phyloP scores from a whole-genome alignment of 2,329 filamentous ascomycete genomes.

The Cercospora sp. region DNA sequence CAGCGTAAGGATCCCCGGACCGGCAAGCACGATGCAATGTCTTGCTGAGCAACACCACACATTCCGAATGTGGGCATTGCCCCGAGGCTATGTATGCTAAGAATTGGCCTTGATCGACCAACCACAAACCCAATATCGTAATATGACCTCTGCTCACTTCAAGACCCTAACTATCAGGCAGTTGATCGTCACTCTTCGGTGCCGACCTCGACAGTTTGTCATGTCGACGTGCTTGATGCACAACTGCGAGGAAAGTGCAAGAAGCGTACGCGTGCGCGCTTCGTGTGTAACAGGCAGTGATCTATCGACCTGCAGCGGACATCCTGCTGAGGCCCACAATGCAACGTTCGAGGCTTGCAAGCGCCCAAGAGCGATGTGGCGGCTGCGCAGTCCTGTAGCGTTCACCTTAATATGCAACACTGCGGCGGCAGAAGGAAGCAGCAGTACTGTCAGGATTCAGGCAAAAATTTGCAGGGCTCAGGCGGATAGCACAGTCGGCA shows the following conservation, averaged over 20 bases:
- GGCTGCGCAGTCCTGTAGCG: background rate
- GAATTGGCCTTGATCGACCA: slow-evolving; percentile 16
- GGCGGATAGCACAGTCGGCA: background rate
- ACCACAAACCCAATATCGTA: slow-evolving; percentile 7
- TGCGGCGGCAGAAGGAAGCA: background rate
- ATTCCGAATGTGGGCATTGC: slow-evolving; percentile 6
- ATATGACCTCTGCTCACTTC: background rate
- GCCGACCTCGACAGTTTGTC: background rate
- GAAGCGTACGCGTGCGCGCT: background rate
- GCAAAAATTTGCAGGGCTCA: background rate
- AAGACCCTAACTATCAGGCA: background rate
- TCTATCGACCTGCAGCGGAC: background rate
- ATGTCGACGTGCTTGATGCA: background rate
- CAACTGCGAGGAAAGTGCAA: background rate
- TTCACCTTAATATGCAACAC: background rate
- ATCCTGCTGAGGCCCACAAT: background rate
- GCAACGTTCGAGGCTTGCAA: background rate
- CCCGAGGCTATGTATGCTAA: slow-evolving; percentile 13
- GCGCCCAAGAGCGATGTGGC: background rate
- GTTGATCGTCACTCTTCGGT: slow-evolving; percentile 10
- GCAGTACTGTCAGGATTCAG: background rate
- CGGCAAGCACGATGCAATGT: background rate
- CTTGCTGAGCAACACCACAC: slow-evolving; percentile 1
- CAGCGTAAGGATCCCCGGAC: background rate
- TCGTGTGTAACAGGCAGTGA: background rate